A percentile compares a stretch with the other conserved stretches of the same genome.
These are phyloP conservation scores for Staphylotrichum tortipilum DNA, from an alignment of 495 filamentous ascomycete species.

Conservation along the genomic window DNA sequence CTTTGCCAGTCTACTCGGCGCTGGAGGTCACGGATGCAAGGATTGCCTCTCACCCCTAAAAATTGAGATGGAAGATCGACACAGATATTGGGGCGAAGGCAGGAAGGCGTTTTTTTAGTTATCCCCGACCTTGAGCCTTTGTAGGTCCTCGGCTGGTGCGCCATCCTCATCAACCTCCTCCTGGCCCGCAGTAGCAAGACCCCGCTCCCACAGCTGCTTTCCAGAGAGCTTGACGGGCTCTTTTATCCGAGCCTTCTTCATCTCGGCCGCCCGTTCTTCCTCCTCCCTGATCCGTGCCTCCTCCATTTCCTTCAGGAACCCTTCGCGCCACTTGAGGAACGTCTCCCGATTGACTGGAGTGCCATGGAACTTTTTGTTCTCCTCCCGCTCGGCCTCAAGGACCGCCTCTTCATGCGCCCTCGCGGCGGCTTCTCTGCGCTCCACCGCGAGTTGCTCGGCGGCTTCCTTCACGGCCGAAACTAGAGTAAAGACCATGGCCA, in stretches of 20 bases:
- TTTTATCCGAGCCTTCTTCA: slow-evolving; percentile 63
- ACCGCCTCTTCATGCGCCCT: slow-evolving; percentile 56
- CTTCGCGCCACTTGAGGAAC: slow-evolving; percentile 72
- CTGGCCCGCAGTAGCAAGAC: slow-evolving; percentile 63
- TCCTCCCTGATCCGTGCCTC: slow-evolving; percentile 53
- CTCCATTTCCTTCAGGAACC: slow-evolving; percentile 71
- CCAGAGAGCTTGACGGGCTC: slow-evolving; percentile 62
- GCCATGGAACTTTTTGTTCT: slow-evolving; percentile 95
- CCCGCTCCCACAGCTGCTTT: slow-evolving; percentile 75
- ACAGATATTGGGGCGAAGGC: too few relatives aligned
- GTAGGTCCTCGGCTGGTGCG: slow-evolving; percentile 47
- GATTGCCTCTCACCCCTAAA: too few relatives aligned
- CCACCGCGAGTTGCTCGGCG: slow-evolving; percentile 68
- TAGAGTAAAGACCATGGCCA: slow-evolving; percentile 96
- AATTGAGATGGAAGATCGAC: too few relatives aligned
- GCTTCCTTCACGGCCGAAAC: slow-evolving; percentile 78
- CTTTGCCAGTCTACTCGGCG: too few relatives aligned
- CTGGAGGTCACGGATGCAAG: too few relatives aligned
- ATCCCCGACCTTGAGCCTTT: slow-evolving; percentile 56
- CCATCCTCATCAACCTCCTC: slow-evolving; percentile 52
- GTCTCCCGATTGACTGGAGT: slow-evolving; percentile 74
- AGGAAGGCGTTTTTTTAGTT: too few relatives aligned
- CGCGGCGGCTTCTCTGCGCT: slow-evolving; percentile 53
- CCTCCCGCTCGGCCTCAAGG: slow-evolving; percentile 71
- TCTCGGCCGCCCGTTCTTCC: slow-evolving; percentile 65